Evolutionary conservation across 768 basidiomycete species (phyloP).

Genomic region (Nevesoporus exiguus): DNA sequence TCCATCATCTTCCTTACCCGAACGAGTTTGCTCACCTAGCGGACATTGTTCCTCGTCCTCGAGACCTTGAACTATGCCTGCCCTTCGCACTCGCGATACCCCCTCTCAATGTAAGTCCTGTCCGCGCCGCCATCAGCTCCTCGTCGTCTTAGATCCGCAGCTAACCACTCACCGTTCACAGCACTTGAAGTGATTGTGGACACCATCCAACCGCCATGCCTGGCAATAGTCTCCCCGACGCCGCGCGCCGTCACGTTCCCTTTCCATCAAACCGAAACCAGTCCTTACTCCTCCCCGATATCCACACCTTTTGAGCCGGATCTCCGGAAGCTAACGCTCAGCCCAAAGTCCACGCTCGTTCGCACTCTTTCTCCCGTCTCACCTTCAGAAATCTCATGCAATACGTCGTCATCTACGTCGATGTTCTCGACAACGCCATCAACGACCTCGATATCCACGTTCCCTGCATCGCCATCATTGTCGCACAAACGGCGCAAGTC

Average conservation of each 20-base stretch:
- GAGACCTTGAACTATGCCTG: constrained; percentile 58
- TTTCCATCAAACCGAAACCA: constrained; percentile 38
- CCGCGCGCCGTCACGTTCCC: constrained; percentile 50
- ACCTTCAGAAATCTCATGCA: constrained; percentile 16
- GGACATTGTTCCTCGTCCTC: constrained; percentile 30
- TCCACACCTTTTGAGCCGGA: constrained; percentile 73
- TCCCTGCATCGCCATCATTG: constrained; percentile 32
- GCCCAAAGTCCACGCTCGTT: constrained; percentile 38
- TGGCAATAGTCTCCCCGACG: constrained; percentile 59
- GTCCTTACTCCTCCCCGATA: constrained; percentile 65
- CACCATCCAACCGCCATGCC: constrained; percentile 50
- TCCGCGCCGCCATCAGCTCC: not conserved
- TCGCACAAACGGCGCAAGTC: constrained; percentile 53
- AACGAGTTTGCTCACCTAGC: constrained; percentile 35
- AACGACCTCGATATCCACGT: constrained; percentile 32
- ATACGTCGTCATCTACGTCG: constrained; percentile 40
- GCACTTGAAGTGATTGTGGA: constrained; percentile 78
- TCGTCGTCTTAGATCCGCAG: not conserved
- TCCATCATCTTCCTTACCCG: constrained; percentile 33
- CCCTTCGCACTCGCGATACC: constrained; percentile 76
- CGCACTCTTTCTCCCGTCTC: constrained; percentile 45
- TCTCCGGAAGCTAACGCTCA: constrained; percentile 44
- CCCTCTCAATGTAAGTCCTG: constrained; percentile 44
- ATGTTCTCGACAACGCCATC: constrained; percentile 39
- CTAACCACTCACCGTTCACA: constrained; percentile 29